phyloP scores from a whole-genome alignment of 164 flowering plant genomes.

The Magnolia officinalis region DNA sequence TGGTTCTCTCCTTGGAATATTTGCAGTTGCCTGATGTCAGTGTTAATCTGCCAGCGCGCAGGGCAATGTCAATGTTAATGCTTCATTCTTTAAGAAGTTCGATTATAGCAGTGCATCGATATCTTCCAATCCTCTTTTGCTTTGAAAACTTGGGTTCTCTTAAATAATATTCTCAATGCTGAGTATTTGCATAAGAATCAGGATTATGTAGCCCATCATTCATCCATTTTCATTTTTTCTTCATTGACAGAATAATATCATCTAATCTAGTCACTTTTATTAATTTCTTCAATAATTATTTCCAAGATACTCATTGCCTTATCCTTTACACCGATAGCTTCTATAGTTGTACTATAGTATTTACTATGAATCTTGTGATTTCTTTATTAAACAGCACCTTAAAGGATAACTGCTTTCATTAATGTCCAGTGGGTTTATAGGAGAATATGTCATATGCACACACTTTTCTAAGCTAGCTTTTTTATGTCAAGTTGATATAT shows the following conservation, averaged over 20 bases:
- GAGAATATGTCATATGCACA: not conserved
- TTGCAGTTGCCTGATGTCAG: too few species aligned
- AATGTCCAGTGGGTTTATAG: not conserved
- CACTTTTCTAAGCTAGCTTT: too few species aligned
- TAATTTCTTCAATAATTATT: not conserved
- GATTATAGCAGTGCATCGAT: slow-evolving; percentile 82
- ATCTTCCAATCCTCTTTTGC: slow-evolving; percentile 14
- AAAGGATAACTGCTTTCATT: not conserved
- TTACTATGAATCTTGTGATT: not conserved
- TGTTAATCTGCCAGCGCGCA: too few species aligned
- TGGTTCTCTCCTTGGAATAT: too few species aligned
- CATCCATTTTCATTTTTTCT: not conserved
- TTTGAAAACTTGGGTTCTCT: not conserved
- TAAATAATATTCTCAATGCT: not conserved
- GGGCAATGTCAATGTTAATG: too few species aligned
- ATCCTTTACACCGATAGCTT: not conserved
- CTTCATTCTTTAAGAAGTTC: too few species aligned
- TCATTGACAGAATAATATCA: not conserved
- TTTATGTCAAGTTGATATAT: too few species aligned
- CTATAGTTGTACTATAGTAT: not conserved
- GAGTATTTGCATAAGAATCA: not conserved
- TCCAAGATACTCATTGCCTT: not conserved
- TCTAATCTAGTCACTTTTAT: not conserved
- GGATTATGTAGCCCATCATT: not conserved
- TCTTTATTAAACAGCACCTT: not conserved